Base-by-base conservation (phyloP, 1,284 basidiomycete species). In the Pyrrhoderma lamaoense region DNA sequence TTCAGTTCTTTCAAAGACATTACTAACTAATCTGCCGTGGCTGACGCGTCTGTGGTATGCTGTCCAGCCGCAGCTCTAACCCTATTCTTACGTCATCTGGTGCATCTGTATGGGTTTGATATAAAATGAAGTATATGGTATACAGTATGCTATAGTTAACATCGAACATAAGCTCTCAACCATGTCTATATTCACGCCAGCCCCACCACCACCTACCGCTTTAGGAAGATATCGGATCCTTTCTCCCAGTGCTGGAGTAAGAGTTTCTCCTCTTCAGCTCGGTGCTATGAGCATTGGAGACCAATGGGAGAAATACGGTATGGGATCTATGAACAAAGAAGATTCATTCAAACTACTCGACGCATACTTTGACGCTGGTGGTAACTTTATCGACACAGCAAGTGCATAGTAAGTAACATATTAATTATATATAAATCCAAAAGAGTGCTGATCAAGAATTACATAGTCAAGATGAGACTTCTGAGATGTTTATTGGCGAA, bases 311-410 rank as follows among this genome's bases (percentile, higher is more conserved):
- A 64, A 60, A 7, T 57, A 56, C 18, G 57, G 56, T 0, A 42
- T 53, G 37, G 74, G 73, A 1, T 54, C 59, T 2, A 78, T 77
- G 71, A 53, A 67, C 58, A 71, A 73, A 58, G 63, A 72, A n/a
- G 51, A 63, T 0, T 70, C 68, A 16, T 74, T 76, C 62, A 65
- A 72, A 63, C 65, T 79, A 0, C 65, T 79, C 1, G 71, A 80
- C 46, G 68, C 73, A 0, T 78, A 64, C 53, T 74, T 63, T 37
- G 67, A 75, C 34, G 67, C 64, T 2, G 72, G 70, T 16, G 75
- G 77, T 13, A 79, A 79, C 58, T 77, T 78, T 49, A 76, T 80
- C 53, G 77, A 80, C 54, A 80, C 76, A 0, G 67, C 78, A 9
- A 76, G 71, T 49, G 64, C 59, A 52, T 76, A 77, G 75, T 70